Percentiles rank a stretch among this genome's conserved stretches.
Conservation (phyloP, 169 alveolate genomes). For the Plasmodium sp. region DNA sequence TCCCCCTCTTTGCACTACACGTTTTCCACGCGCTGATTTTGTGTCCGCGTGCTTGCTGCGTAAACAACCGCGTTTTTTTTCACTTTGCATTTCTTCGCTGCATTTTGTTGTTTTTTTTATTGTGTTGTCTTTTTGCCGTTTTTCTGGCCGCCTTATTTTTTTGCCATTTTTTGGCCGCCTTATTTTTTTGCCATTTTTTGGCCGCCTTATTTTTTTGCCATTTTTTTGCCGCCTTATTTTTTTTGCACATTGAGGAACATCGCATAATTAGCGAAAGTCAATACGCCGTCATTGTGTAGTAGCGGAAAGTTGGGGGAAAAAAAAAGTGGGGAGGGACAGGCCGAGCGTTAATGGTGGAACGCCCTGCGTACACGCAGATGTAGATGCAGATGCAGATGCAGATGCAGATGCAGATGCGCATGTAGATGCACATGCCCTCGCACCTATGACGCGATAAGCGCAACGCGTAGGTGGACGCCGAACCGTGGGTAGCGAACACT, state of each 20-base stretch:
- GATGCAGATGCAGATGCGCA: no score
- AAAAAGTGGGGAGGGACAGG: not conserved
- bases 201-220: not conserved
- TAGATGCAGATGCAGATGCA: no score
- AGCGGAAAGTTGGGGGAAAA: not conserved
- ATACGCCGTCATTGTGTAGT: not conserved
- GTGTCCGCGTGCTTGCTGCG: conserved; percentile 10
- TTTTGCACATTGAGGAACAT: not conserved
- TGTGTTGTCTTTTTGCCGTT: not conserved
- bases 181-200: not conserved
- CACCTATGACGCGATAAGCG: not conserved
- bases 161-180: not conserved
- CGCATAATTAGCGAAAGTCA: not conserved
- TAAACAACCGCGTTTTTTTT: not conserved
- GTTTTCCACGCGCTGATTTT: conserved; percentile 41
- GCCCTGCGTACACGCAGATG: not conserved
- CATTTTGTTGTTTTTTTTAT: not conserved
- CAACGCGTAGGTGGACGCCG: not conserved
- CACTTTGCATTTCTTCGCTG: not conserved
- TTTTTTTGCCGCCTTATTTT: not conserved
- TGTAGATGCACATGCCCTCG: no score
- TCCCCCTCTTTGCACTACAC: not conserved
- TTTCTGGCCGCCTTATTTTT: not conserved
- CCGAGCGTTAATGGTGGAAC: not conserved
- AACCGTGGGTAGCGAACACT: not conserved